phyloP scores from a whole-genome alignment of 805 yeast species.

The Wickerhamomyces ciferrii region DNA sequence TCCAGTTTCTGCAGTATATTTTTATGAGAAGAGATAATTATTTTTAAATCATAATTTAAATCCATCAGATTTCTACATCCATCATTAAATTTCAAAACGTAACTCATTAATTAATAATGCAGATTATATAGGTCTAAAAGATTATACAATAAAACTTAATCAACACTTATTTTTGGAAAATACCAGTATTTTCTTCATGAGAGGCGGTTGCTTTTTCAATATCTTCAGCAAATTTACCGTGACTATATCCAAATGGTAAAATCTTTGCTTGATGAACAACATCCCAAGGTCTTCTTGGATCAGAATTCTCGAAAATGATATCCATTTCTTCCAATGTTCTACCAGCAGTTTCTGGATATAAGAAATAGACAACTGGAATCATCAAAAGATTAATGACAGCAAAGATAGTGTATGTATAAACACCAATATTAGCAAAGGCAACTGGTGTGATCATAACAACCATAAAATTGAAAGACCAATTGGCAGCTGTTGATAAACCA shows the following conservation, averaged over 20 bases:
- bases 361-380: conserved; percentile 23
- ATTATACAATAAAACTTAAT: too few relatives aligned
- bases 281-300: not conserved
- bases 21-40: too few relatives aligned
- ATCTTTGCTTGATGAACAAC: not conserved
- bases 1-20: too few relatives aligned
- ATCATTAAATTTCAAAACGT: too few relatives aligned
- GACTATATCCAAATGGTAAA: not conserved
- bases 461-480: conserved; percentile 61
- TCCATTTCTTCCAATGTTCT: conserved; percentile 28
- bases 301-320: not conserved
- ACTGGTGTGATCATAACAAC: conserved; percentile 67
- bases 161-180: not conserved
- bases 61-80: too few relatives aligned
- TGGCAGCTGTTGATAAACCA: conserved; percentile 57
- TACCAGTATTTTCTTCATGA: not conserved
- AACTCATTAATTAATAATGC: too few relatives aligned
- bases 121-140: not conserved
- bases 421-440: not conserved
- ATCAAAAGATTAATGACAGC: conserved; percentile 24
- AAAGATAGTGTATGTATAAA: conserved; percentile 23
- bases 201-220: not conserved
- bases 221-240: not conserved
- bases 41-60: too few relatives aligned
- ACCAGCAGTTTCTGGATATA: conserved; percentile 34